Evolutionary conservation across 164 flowering plant species (phyloP).

Genomic region (Hamamelis virginiana): DNA sequence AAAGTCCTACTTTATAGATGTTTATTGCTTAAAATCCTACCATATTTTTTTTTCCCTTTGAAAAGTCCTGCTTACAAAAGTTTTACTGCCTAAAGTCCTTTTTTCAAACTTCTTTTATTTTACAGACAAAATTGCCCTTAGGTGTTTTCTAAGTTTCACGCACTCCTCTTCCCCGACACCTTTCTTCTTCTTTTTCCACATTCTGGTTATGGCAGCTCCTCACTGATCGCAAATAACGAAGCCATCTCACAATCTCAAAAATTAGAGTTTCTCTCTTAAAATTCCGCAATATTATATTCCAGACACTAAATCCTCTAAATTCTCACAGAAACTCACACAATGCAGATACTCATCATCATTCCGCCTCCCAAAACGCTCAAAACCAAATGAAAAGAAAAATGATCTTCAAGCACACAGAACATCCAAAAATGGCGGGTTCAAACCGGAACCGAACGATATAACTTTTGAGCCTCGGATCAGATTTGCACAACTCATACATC

Average conservation of each 20-base stretch:
- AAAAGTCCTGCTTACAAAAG: no score
- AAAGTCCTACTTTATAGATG: no score
- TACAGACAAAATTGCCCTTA: no score
- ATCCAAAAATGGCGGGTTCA: neutral
- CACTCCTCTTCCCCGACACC: no score
- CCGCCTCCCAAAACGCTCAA: neutral
- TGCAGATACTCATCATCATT: slow-evolving; percentile 1
- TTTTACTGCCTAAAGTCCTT: no score
- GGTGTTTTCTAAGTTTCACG: no score
- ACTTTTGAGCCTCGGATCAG: neutral
- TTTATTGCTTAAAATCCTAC: no score
- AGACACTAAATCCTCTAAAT: neutral
- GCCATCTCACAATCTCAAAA: slow-evolving; percentile 33
- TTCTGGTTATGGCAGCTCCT: no score
- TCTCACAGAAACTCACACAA: slow-evolving; percentile 10
- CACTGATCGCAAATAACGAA: slow-evolving; percentile 64
- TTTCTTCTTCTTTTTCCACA: no score
- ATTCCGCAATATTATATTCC: neutral
- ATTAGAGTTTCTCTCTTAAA: neutral
- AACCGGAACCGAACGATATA: neutral
- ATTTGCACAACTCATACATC: neutral
- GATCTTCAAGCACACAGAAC: no score
- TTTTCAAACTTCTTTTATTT: no score
- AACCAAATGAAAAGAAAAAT: neutral
- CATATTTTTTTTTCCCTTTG: no score